Base-by-base conservation (phyloP, 2,329 filamentous ascomycete species). In the Trichophyton schoenleinii region DNA sequence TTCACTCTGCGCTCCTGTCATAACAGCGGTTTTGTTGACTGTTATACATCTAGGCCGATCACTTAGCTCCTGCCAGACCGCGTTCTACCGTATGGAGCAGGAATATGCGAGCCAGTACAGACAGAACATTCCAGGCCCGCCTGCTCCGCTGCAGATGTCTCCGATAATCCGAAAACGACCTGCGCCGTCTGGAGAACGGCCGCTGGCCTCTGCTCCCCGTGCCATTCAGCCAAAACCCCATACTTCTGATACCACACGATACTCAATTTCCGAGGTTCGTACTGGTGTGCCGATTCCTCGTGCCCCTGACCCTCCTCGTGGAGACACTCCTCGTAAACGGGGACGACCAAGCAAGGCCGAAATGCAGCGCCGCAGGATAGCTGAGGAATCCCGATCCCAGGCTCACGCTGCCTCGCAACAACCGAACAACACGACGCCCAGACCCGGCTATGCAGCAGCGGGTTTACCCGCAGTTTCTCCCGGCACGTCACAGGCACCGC, bases 271-370 rank as follows among this genome's bases (percentile, higher is more conserved):
- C 58, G 72, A 73, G 65, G 70, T 69, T 62, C 67, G 69, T 13
- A 66, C 69, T 13, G 70, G 72, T 0, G 68, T 69, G 20, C 70
- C 71, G 52, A 65, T 74, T 28, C 74, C 74, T 22, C 73, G 73
- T 15, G 64, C 69, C 25, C 62, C 70, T 11, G 73, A 74, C 31
- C 62, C 61, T 28, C 44, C 66, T 4, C 63, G 62, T 49, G 68
- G 69, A 42, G 72, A 75, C 58, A 72, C 70, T 38, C 73, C 70
- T 60, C 69, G 72, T 52, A 76, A 76, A 71, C 69, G 75, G 60
- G 74, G 74, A n/a, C 72, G 74, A 15, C 74, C 74, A 62, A 77
- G 69, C 63, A 77, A 77, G 67, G 69, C 68, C 38, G 74, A 77
- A 63, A 68, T 71, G 2, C 73, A 75, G 63, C 70, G 73, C 57